These are phyloP conservation scores for Leccinum truebloodii DNA, from an alignment of 768 basidiomycete genomes.

Conservation along the genomic window DNA sequence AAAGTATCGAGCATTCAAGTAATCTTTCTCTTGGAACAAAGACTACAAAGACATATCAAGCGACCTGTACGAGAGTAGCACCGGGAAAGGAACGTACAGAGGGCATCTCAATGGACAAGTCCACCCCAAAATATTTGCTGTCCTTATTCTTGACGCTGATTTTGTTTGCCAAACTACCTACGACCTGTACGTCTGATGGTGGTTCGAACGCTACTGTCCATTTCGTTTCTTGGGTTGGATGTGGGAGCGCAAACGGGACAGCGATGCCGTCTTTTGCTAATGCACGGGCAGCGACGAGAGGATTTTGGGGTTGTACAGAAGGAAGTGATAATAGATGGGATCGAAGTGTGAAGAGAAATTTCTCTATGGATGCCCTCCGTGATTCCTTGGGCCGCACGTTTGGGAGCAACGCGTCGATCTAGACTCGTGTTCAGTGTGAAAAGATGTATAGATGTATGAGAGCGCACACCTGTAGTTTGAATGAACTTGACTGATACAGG, in stretches of 20 bases:
- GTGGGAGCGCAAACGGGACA: constrained; percentile 69
- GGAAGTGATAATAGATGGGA: constrained; percentile 61
- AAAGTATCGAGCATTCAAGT: constrained; percentile 85
- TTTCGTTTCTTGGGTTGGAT: constrained; percentile 76
- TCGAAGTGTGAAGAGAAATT: constrained; percentile 69
- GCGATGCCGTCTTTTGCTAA: constrained; percentile 56
- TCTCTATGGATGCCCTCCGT: constrained; percentile 58
- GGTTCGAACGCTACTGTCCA: constrained; percentile 86
- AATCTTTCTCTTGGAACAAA: constrained; percentile 96
- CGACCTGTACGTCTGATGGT: constrained; percentile 74
- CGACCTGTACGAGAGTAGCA: background rate
- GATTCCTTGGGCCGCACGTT: constrained; percentile 66
- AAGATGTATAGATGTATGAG: background rate
- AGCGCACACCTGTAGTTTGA: constrained; percentile 76
- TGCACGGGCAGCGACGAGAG: constrained; percentile 60
- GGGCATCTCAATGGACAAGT: constrained; percentile 88
- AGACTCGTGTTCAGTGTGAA: constrained; percentile 14
- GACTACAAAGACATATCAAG: constrained; percentile 37
- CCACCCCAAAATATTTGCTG: constrained; percentile 64
- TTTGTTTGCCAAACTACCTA: constrained; percentile 87
- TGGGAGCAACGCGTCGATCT: constrained; percentile 83
- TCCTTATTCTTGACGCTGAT: constrained; percentile 73
- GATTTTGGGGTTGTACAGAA: constrained; percentile 58
- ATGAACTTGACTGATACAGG: constrained; percentile 74
- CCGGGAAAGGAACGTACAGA: constrained; percentile 46